A percentile compares a stretch with the other conserved stretches of the same genome.
These are phyloP conservation scores for Scheffersomyces ergatensis DNA, from an alignment of 805 yeast genomes.

Conservation along the genomic window DNA sequence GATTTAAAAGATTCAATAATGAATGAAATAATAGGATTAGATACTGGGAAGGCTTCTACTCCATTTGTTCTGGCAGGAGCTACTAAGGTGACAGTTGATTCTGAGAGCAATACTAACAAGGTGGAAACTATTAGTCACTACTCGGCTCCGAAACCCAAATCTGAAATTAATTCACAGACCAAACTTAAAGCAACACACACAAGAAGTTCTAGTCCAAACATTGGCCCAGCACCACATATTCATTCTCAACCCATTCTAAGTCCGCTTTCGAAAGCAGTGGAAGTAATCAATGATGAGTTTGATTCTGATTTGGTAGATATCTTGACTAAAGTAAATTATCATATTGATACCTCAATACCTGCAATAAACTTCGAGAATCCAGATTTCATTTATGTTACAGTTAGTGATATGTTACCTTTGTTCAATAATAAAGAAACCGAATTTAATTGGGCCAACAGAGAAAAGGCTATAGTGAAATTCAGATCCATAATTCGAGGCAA, in stretches of 20 bases:
- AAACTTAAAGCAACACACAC: neutral
- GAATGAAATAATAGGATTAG: constrained; percentile 2
- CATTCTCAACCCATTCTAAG: neutral
- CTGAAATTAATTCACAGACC: neutral
- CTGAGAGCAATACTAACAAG: neutral
- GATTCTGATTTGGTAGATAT: constrained; percentile 3
- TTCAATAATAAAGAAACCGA: constrained; percentile 84
- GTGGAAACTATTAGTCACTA: neutral
- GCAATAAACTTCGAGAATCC: constrained; percentile 26
- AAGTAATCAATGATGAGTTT: neutral
- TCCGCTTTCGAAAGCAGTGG: neutral
- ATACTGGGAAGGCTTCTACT: neutral
- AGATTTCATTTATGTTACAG: constrained; percentile 14
- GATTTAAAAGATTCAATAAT: constrained; percentile 9
- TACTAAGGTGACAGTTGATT: constrained; percentile 11
- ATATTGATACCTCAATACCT: constrained; percentile 35
- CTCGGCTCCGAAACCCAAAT: neutral
- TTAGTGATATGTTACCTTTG: constrained; percentile 17
- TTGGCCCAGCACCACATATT: neutral
- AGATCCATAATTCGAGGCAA: constrained; percentile 65
- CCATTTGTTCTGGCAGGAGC: constrained; percentile 24
- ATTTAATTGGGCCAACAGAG: constrained; percentile 78
- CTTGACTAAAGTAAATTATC: constrained; percentile 22
- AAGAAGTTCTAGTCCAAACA: neutral
- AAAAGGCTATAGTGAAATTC: constrained; percentile 53